phyloP scores from a whole-genome alignment of 78 protist species.

The Diacronema lutheri region DNA sequence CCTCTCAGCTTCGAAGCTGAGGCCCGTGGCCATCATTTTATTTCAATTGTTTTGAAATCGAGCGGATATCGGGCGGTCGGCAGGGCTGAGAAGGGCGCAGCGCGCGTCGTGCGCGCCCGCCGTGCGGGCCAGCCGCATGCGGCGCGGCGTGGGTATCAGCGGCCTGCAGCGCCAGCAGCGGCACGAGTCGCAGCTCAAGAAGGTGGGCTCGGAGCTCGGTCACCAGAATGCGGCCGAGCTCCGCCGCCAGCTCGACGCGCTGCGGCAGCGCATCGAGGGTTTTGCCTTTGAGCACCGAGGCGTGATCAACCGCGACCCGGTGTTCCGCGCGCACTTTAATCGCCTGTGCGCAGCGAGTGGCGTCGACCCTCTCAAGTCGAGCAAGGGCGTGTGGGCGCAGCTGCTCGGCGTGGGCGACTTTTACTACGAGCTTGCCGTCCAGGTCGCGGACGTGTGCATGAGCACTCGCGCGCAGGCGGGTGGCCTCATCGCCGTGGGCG shows the following conservation, averaged over 20 bases:
- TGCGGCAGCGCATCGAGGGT: conserved; percentile 67
- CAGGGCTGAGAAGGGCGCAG: no score
- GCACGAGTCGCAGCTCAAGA: no score
- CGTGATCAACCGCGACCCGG: conserved; percentile 80
- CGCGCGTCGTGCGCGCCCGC: no score
- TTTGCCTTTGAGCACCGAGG: conserved; percentile 82
- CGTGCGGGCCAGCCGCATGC: no score
- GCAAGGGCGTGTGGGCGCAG: conserved; percentile 91
- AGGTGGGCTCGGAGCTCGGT: no score
- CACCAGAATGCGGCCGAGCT: conserved; percentile 33
- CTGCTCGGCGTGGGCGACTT: conserved; percentile 93
- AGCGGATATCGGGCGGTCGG: no score
- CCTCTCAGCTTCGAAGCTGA: no score
- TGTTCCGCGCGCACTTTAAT: conserved; percentile 75
- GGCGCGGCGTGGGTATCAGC: no score
- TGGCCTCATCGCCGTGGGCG: conserved; percentile 75
- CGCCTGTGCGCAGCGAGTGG: conserved; percentile 86
- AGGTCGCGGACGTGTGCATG: conserved; percentile 83
- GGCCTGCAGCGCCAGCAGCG: no score
- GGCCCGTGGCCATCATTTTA: no score
- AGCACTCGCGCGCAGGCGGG: conserved; percentile 75
- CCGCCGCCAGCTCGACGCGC: conserved; percentile 57
- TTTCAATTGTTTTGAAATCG: no score
- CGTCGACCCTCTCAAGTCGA: conserved; percentile 88
- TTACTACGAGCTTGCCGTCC: conserved; percentile 90